A percentile compares a stretch with the other conserved stretches of the same genome.
Evolutionary conservation across 192 early-diverging fungal species (phyloP).

Genomic region (Coemansia sp.): DNA sequence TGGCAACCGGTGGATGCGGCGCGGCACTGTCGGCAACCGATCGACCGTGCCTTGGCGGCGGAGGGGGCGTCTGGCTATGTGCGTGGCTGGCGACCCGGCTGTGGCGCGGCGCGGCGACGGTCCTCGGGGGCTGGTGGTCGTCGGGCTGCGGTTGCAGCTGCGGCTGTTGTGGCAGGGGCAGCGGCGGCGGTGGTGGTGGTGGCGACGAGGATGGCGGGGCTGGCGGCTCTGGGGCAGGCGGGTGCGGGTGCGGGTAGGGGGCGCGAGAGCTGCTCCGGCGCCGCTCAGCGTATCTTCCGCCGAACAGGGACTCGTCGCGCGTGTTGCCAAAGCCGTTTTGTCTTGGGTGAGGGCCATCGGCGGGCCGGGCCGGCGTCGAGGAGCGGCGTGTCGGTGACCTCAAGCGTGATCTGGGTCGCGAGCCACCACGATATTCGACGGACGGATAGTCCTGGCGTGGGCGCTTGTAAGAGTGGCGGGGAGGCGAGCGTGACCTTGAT

Average conservation of each 20-base stretch:
- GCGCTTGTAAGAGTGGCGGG: conserved; percentile 16
- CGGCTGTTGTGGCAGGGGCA: conserved; percentile 1
- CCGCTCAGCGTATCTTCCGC: neutral
- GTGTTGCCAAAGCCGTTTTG: conserved; percentile 12
- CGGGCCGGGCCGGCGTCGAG: neutral
- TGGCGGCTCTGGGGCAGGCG: neutral
- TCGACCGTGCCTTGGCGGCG: neutral
- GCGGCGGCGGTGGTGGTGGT: conserved; percentile 13
- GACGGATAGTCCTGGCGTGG: conserved; percentile 3
- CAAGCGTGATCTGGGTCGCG: neutral
- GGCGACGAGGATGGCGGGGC: conserved; percentile 8
- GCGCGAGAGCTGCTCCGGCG: conserved; percentile 11
- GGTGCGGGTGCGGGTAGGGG: neutral
- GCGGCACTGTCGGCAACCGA: neutral
- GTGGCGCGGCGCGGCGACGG: too few relatives aligned
- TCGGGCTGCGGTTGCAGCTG: neutral
- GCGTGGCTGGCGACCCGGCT: conserved; percentile 3
- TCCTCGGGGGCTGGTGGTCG: too few relatives aligned
- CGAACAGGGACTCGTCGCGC: conserved; percentile 9
- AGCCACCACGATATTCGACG: neutral
- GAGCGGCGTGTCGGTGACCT: neutral
- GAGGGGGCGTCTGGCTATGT: too few relatives aligned
- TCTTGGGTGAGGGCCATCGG: neutral
- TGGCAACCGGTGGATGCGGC: neutral
- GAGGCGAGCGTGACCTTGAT: conserved; percentile 13